A percentile compares a stretch with the other conserved stretches of the same genome.
Evolutionary conservation across 179 eudicot species (phyloP).

Genomic region (Vitellaria paradoxa): DNA sequence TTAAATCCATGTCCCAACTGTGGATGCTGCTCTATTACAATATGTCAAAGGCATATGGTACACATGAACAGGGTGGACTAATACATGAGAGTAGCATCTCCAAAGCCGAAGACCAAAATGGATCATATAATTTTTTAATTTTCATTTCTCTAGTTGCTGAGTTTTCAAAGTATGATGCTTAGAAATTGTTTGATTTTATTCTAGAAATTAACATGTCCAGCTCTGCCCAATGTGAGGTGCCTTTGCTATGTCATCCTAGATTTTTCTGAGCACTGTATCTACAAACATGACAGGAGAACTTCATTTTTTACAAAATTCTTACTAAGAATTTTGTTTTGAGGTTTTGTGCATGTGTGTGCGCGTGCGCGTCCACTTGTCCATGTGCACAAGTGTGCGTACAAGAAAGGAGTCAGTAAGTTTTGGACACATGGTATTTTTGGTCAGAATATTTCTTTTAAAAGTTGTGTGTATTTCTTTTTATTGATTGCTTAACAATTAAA

Average conservation of each 20-base stretch:
- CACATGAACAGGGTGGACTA: neutral
- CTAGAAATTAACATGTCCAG: neutral
- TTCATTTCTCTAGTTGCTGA: neutral
- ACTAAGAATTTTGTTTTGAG: neutral
- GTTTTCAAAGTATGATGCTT: neutral
- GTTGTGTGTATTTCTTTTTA: neutral
- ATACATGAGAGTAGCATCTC: neutral
- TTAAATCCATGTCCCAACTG: slow-evolving; percentile 4
- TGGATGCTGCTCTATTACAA: neutral
- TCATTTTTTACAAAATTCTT: too few species aligned
- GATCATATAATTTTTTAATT: slow-evolving; percentile 1
- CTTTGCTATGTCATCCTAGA: neutral
- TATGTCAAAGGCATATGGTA: neutral
- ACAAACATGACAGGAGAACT: neutral
- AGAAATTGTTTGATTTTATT: neutral
- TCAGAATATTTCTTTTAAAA: neutral
- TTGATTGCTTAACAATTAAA: neutral
- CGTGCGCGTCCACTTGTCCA: neutral
- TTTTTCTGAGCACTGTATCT: neutral
- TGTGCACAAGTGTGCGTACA: neutral
- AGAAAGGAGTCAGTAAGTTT: neutral
- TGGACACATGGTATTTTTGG: neutral
- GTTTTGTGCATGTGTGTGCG: neutral
- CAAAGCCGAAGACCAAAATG: neutral
- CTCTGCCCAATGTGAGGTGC: neutral